Evolutionary conservation across 805 yeast genomes (phyloP).

Genomic region (Novakomyces olei): DNA sequence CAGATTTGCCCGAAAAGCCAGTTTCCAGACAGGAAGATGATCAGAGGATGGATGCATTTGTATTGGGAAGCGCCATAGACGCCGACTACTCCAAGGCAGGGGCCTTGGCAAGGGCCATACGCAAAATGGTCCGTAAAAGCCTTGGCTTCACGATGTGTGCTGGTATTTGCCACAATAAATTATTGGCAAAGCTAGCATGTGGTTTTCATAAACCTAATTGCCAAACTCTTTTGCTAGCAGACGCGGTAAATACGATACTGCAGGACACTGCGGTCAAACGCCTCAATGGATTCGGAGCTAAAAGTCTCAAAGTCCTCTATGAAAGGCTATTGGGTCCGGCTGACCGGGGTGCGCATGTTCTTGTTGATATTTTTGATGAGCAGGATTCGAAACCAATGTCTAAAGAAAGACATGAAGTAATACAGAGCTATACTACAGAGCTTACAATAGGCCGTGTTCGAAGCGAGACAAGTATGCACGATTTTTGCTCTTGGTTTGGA

Average conservation of each 20-base stretch:
- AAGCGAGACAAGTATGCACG: background rate
- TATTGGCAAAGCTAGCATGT: background rate
- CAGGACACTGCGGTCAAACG: background rate
- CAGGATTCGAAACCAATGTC: conserved; percentile 3
- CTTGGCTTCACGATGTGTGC: background rate
- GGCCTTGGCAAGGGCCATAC: background rate
- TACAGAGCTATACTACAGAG: background rate
- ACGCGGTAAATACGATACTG: background rate
- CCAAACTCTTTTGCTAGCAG: background rate
- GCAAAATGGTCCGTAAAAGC: background rate
- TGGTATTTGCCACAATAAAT: background rate
- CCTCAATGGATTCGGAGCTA: background rate
- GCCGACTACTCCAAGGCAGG: background rate
- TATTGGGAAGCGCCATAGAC: too few species aligned
- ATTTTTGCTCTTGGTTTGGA: background rate
- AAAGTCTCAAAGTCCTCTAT: background rate
- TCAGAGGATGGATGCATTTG: too few species aligned
- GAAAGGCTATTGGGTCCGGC: background rate
- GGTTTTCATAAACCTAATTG: background rate
- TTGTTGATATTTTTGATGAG: conserved; percentile 3
- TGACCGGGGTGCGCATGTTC: background rate
- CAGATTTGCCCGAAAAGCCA: too few species aligned
- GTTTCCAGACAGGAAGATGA: background rate
- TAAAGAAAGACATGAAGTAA: background rate
- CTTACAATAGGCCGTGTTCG: background rate